Conservation (phyloP, 2,329 filamentous ascomycete species). For the Fusarium luffae region DNA sequence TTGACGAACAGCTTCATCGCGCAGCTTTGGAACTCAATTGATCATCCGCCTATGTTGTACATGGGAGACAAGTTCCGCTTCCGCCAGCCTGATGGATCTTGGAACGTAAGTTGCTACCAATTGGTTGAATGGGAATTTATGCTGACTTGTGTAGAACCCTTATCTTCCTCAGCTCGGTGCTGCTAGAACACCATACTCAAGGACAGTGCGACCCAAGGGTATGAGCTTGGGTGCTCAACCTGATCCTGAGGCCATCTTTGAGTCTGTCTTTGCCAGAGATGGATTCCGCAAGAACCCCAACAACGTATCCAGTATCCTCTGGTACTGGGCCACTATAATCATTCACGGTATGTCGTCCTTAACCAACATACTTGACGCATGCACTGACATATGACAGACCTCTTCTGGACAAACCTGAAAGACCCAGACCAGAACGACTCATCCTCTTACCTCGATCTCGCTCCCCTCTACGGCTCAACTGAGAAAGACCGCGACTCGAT, state of each 20-base stretch:
- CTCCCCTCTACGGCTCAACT: conserved; percentile 77
- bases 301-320: conserved; percentile 77
- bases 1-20: conserved; percentile 76
- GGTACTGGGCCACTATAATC: conserved; percentile 78
- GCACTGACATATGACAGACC: conserved; percentile 55
- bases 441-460: conserved; percentile 77
- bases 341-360: conserved; percentile 66
- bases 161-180: conserved; percentile 73
- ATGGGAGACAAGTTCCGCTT: conserved; percentile 72
- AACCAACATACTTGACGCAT: fast-evolving
- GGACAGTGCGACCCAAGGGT: conserved; percentile 69
- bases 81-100: conserved; percentile 75
- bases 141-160: conserved; percentile 62
- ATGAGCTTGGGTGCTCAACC: conserved; percentile 73
- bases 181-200: conserved; percentile 74
- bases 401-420: conserved; percentile 75
- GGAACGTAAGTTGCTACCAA: conserved; percentile 60
- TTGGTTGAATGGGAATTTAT: fast-evolving
- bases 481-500: conserved; percentile 73
- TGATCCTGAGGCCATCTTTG: conserved; percentile 72
- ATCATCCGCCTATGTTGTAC: conserved; percentile 77
- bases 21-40: conserved; percentile 76
- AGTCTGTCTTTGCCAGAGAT: conserved; percentile 66
- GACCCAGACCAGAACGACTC: conserved; percentile 72
- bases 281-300: conserved; percentile 72